These are phyloP conservation scores for Geotrichum candidum DNA, from an alignment of 1,139 yeast genomes.

Conservation along the genomic window DNA sequence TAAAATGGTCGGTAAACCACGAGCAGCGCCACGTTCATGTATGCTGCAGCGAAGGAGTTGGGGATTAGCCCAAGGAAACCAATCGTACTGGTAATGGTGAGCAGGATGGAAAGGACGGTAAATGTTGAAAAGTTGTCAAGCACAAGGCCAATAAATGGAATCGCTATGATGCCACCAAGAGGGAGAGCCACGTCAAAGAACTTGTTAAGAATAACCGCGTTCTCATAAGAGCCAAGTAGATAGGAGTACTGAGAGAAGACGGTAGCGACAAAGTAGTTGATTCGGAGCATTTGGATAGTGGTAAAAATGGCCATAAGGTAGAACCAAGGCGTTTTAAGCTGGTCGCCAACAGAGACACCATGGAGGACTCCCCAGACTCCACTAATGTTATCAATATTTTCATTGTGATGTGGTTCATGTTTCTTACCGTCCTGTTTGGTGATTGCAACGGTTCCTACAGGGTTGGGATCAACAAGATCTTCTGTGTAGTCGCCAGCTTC, in stretches of 20 bases:
- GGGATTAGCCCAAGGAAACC: slow-evolving; percentile 18
- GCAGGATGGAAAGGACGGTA: slow-evolving; percentile 48
- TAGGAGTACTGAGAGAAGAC: slow-evolving; percentile 70
- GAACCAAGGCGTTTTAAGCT: slow-evolving; percentile 74
- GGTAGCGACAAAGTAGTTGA: slow-evolving; percentile 88
- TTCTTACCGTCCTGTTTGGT: slow-evolving; percentile 10
- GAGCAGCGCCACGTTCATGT: slow-evolving; percentile 59
- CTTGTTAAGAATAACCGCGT: slow-evolving; percentile 57
- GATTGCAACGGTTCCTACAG: slow-evolving; percentile 8
- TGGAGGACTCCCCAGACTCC: slow-evolving; percentile 87
- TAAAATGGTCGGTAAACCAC: slow-evolving; percentile 89
- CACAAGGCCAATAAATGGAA: slow-evolving; percentile 80
- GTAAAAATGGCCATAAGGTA: slow-evolving; percentile 69
- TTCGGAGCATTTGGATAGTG: slow-evolving; percentile 80
- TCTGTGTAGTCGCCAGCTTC: slow-evolving; percentile 4
- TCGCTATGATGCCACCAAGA: slow-evolving; percentile 74
- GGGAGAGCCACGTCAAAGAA: slow-evolving; percentile 84
- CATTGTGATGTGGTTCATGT: slow-evolving; percentile 19
- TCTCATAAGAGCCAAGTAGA: slow-evolving; percentile 49
- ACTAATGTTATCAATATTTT: slow-evolving; percentile 43
- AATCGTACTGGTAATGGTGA: slow-evolving; percentile 27
- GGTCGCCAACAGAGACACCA: slow-evolving; percentile 53
- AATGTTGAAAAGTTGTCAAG: slow-evolving; percentile 69
- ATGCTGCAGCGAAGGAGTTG: slow-evolving; percentile 49
- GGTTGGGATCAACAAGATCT: slow-evolving; percentile 1